Percentiles rank a stretch among this genome's conserved stretches.
These are phyloP conservation scores for Adenanthera pavonina DNA, from an alignment of 306 rosid genomes.

Conservation along the genomic window DNA sequence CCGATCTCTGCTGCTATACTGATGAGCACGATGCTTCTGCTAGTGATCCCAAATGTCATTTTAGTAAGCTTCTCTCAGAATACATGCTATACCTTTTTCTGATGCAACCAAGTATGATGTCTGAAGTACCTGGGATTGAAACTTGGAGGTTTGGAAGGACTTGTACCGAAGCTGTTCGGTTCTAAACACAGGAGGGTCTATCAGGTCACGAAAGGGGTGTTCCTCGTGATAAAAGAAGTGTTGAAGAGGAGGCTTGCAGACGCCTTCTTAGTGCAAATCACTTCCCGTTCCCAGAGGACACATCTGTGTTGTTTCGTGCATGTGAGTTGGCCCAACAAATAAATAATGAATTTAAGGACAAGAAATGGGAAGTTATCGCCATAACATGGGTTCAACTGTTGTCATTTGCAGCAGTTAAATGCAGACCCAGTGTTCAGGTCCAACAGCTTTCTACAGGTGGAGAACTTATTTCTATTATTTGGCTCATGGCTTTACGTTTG, in stretches of 20 bases:
- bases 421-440: no score
- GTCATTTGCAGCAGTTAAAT: no score
- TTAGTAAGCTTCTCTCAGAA: not conserved
- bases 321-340: conserved; percentile 1
- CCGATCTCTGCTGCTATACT: conserved; percentile 1
- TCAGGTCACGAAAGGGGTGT: not conserved
- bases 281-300: no score
- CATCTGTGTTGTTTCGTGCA: conserved; percentile 8
- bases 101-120: not conserved
- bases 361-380: conserved; percentile 26
- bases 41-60: not conserved
- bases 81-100: not conserved
- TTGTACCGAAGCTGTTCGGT: not conserved
- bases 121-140: not conserved
- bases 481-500: no score
- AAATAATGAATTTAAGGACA: no score
- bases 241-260: not conserved
- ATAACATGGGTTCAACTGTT: no score
- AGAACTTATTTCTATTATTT: no score
- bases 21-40: not conserved
- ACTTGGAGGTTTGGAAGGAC: not conserved
- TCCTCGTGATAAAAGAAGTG: no score
- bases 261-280: not conserved
- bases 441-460: no score
- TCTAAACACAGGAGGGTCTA: not conserved